Evolutionary conservation across 768 basidiomycete genomes (phyloP), one percentile per base, ranked within the genome.

Genomic region (Brasilioporus rufonigricans): DNA sequence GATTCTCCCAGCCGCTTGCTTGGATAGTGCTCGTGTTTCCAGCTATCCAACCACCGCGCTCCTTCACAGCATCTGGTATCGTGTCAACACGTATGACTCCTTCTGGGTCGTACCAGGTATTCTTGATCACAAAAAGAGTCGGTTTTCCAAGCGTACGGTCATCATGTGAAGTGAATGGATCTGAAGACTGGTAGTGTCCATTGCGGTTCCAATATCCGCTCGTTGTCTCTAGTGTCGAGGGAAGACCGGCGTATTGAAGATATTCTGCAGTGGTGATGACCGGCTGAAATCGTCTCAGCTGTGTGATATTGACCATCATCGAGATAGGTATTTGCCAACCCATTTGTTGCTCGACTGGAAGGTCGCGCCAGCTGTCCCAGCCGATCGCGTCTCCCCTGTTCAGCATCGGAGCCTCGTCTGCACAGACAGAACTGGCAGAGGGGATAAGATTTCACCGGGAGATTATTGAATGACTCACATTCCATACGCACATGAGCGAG

Each of bases 401-500:
- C 45, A 78, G 61, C 75, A 76, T 78, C 36, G 62, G 62, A 18
- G 70, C 72, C 60, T 72, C 68, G 14, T 77, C 69, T 48, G 74
- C 69, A 53, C 76, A 77, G 31, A 71, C 70, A 33, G 57, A 44
- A 47, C 73, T 70, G 41, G 32, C 12, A 9, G 24, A 14, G 39
- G 16, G 8, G 11, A 24, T 60, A 32, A 61, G 55, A 40, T 5
- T 19, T 21, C n/a, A 31, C 38, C 6, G 1, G 29, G 32, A 50
- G 18, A 33, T 18, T 14, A 38, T 19, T 23, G 8, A 24, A 44
- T 21, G 11, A 60, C 74, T 32, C 55, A 73, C 73, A 69, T 68
- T 44, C 69, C 66, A 51, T 71, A 77, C 57, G 72, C 73, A 56
- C 77, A 78, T 1, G 71, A 67, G 26, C 77, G 69, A n/a, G 76